Evolutionary conservation across 1,284 basidiomycete genomes (phyloP), one percentile per base, ranked within the genome.

Genomic region (Moesziomyces sp.): DNA sequence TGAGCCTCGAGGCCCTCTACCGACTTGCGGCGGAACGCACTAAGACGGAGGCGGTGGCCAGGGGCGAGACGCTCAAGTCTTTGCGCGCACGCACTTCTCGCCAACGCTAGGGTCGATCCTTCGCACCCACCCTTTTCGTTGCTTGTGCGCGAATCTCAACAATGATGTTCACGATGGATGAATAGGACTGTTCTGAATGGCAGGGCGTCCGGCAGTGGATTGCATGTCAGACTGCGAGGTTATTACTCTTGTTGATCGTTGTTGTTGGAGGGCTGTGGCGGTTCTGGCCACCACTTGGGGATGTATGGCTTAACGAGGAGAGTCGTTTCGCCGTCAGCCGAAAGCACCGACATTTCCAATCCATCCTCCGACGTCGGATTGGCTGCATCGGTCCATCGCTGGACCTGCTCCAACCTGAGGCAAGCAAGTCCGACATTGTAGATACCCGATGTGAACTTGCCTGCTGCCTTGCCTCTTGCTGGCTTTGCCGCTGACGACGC

Each of bases 391-490:
- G 48, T 28, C 73, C 67, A 67, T 24, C 79, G 56, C 5, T 62
- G 53, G 1, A 80, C 79, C 42, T 82, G 80, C 50, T 82, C 80
- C 23, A 83, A 46, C 4, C 81, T 48, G 3, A 83, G 52, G 14
- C 76, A 71, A 0, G 57, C 81, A 5, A 83, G 52, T 0, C 77
- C 81, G n/a, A 81, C 43, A 52, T 81, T 82, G 54, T 80, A 60
- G 10, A 83, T 60, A 1, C 75, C 76, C 2, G 52, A 45, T 10
- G 76, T 62, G 48, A 79, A 77, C 40, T 79, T 81, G 19, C 81
- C 81, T 0, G 81, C 80, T 14, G 81, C 79, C 46, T 70, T 68
- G 14, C 65, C 71, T 28, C 74, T 58, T 18, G 68, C 44, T 14
- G 73, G 67, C n/a, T 50, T 51, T 8, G 35, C n/a, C 2, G 47